phyloP scores from a whole-genome alignment of 352 stramenopile genomes.

The Pythium phragmitis region DNA sequence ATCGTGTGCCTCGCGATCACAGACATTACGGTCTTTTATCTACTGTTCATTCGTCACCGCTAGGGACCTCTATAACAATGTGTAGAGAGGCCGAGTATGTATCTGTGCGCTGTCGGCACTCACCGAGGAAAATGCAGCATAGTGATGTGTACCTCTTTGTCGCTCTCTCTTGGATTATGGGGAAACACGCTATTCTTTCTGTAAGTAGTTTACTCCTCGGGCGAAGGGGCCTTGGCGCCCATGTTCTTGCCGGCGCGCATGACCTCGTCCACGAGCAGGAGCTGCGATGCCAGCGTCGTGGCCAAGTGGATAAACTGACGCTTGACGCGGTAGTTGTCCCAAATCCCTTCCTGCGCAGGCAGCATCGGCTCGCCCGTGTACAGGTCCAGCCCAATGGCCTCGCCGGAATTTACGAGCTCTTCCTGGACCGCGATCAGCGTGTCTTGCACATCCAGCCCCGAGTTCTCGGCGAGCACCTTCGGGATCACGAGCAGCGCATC shows the following conservation, averaged over 20 bases:
- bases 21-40: slow-evolving; percentile 82
- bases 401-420: slow-evolving; percentile 89
- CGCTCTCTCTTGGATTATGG: slow-evolving; percentile 10
- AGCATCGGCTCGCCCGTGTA: slow-evolving; percentile 97
- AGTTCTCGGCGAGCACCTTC: slow-evolving; percentile 95
- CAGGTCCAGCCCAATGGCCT: slow-evolving; percentile 95
- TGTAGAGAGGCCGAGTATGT: background rate
- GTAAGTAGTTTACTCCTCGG: slow-evolving; percentile 54
- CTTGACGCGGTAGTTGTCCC: slow-evolving; percentile 99
- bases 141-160: background rate
- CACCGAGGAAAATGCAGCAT: too few species aligned
- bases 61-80: background rate
- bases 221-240: slow-evolving; percentile 66
- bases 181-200: slow-evolving; percentile 19
- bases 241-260: slow-evolving; percentile 99
- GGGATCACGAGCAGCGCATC: slow-evolving; percentile 97
- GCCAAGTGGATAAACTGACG: slow-evolving; percentile 97
- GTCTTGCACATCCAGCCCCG: slow-evolving; percentile 91
- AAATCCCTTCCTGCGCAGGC: slow-evolving; percentile 95
- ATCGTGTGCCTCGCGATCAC: slow-evolving; percentile 63
- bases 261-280: slow-evolving; percentile 99
- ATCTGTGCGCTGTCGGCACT: background rate
- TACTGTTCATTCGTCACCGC: slow-evolving; percentile 68
- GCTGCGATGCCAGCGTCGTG: slow-evolving; percentile 97
- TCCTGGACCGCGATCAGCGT: slow-evolving; percentile 96